Evolutionary conservation across 2,329 filamentous ascomycete species (phyloP).

Genomic region (Cladophialophora exuberans): DNA sequence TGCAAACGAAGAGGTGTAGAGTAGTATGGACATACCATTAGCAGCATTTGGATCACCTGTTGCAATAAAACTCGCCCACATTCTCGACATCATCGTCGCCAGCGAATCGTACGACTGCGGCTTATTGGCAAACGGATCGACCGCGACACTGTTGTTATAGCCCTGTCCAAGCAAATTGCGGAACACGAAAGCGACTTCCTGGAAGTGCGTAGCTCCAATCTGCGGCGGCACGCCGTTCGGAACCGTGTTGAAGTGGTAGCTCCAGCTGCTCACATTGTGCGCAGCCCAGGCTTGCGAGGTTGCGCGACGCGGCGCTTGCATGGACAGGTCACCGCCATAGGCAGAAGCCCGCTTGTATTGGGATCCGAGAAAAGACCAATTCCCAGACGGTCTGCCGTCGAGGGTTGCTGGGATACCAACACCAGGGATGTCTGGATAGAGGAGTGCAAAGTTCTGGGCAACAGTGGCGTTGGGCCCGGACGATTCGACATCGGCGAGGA

Average conservation of each 20-base stretch:
- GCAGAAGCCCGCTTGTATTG: slow-evolving; percentile 60
- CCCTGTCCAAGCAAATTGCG: slow-evolving; percentile 45
- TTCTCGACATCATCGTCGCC: slow-evolving; percentile 53
- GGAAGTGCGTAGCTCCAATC: slow-evolving; percentile 57
- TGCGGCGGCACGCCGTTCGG: slow-evolving; percentile 48
- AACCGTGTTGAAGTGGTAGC: slow-evolving; percentile 65
- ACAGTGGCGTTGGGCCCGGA: slow-evolving; percentile 24
- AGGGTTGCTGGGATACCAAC: slow-evolving; percentile 54
- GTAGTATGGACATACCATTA: slow-evolving; percentile 13
- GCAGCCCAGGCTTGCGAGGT: slow-evolving; percentile 57
- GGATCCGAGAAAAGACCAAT: slow-evolving; percentile 38
- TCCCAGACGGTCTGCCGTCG: slow-evolving; percentile 28
- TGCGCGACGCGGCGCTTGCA: slow-evolving; percentile 60
- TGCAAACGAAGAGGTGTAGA: too few relatives aligned
- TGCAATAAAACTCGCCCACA: slow-evolving; percentile 58
- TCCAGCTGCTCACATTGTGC: slow-evolving; percentile 56
- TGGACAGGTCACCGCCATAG: slow-evolving; percentile 57
- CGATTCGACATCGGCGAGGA: slow-evolving; percentile 47
- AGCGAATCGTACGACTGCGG: slow-evolving; percentile 48
- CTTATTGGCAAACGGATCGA: slow-evolving; percentile 41
- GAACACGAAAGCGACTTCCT: slow-evolving; percentile 60
- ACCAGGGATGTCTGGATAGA: slow-evolving; percentile 58
- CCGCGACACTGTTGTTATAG: slow-evolving; percentile 20
- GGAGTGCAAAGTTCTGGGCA: slow-evolving; percentile 41
- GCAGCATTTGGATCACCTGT: slow-evolving; percentile 49